Percentiles rank a stretch among this genome's conserved stretches.
phyloP scores from a whole-genome alignment of 495 filamentous ascomycete species.

The Chaetomium cochliodes region DNA sequence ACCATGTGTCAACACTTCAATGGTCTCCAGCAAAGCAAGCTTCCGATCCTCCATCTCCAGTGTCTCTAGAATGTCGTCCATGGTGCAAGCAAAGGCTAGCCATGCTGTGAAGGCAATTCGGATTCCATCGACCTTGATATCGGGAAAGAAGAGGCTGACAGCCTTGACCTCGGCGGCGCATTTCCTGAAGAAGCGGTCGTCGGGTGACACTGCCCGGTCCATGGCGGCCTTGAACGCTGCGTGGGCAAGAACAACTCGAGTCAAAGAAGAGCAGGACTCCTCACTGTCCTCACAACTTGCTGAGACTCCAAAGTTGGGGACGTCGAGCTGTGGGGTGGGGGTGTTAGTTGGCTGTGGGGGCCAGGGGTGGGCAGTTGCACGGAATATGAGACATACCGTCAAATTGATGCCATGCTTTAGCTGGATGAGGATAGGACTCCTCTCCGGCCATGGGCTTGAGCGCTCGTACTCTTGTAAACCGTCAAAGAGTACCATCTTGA shows the following conservation, averaged over 20 bases:
- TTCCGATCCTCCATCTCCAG: conserved; percentile 7
- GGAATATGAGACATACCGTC: conserved; percentile 3
- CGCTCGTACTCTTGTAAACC: neutral
- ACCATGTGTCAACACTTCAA: conserved; percentile 10
- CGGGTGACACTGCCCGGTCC: neutral
- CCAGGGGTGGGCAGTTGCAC: neutral
- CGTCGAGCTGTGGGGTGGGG: conserved; percentile 3
- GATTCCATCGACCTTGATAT: conserved; percentile 13
- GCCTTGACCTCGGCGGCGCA: conserved; percentile 24
- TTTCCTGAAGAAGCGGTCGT: conserved; percentile 16
- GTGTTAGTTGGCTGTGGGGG: neutral
- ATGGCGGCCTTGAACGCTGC: conserved; percentile 13
- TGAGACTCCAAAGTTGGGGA: conserved; percentile 10
- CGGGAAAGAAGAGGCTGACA: conserved; percentile 26
- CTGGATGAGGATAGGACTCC: conserved; percentile 6
- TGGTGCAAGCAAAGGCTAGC: conserved; percentile 25
- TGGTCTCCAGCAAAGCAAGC: conserved; percentile 7
- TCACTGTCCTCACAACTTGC: neutral
- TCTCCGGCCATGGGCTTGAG: conserved; percentile 7
- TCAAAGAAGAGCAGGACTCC: neutral
- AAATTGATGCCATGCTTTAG: conserved; percentile 15
- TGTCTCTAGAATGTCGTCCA: conserved; percentile 28
- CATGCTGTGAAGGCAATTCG: conserved; percentile 23
- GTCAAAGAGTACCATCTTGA: neutral
- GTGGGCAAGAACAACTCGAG: conserved; percentile 13